phyloP scores from a whole-genome alignment of 2,329 filamentous ascomycete genomes.

The Cytospora leucostoma region DNA sequence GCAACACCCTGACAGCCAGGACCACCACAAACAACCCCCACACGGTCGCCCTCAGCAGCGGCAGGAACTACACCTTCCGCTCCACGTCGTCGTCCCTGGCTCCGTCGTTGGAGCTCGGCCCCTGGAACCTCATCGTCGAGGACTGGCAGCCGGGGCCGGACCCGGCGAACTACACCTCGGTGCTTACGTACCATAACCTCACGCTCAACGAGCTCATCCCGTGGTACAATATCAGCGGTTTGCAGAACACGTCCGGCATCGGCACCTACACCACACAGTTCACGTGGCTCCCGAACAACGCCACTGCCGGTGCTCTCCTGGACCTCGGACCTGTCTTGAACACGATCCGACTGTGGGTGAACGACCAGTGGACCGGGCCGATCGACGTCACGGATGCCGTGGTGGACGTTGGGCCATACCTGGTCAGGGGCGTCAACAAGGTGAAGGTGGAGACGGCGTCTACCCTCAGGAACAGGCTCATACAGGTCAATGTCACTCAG shows the following conservation, averaged over 20 bases:
- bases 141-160: conserved; percentile 19
- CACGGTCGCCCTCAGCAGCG: conserved; percentile 1
- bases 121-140: conserved; percentile 16
- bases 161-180: conserved; percentile 13
- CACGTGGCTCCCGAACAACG: conserved; percentile 3
- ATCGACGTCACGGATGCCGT: conserved; percentile 12
- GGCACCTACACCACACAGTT: conserved; percentile 14
- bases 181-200: conserved; percentile 12
- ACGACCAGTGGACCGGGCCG: conserved; percentile 13
- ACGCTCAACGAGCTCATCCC: conserved; percentile 8
- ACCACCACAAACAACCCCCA: conserved; percentile 3
- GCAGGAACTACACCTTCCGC: neutral
- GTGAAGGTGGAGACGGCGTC: conserved; percentile 13
- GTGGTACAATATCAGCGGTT: conserved; percentile 18
- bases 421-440: neutral
- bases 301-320: conserved; percentile 12
- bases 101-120: neutral
- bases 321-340: conserved; percentile 11
- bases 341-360: conserved; percentile 11
- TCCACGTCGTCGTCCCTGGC: neutral
- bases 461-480: conserved; percentile 14
- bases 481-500: conserved; percentile 19
- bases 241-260: conserved; percentile 14
- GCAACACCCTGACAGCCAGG: neutral
- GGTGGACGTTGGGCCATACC: conserved; percentile 8